A percentile compares a stretch with the other conserved stretches of the same genome.
Evolutionary conservation across 2,329 filamentous ascomycete genomes (phyloP).

Genomic region (Phialophora expanda): DNA sequence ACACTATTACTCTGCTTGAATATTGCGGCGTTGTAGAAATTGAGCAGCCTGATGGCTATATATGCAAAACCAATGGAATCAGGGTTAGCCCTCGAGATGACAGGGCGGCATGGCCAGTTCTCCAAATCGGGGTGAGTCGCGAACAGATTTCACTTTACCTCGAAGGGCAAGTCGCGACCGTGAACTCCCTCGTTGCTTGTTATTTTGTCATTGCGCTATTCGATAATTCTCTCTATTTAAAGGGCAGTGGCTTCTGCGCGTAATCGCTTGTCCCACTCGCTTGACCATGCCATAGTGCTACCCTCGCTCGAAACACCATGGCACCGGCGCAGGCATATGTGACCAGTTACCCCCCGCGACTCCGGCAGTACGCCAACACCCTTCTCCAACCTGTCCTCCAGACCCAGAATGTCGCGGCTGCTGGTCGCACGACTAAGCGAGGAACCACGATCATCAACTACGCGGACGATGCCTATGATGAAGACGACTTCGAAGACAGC

Average conservation of each 20-base stretch:
- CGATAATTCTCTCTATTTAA: neutral
- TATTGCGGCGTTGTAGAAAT: neutral
- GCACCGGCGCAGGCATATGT: slow-evolving; percentile 82
- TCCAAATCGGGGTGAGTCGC: neutral
- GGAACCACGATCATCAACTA: slow-evolving; percentile 98
- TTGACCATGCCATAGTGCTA: slow-evolving; percentile 28
- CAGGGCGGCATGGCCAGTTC: neutral
- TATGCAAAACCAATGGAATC: neutral
- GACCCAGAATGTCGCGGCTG: slow-evolving; percentile 67
- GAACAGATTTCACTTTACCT: neutral
- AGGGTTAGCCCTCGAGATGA: neutral
- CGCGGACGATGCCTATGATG: slow-evolving; percentile 92
- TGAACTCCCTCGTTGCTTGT: neutral
- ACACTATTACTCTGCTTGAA: neutral
- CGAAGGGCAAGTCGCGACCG: neutral
- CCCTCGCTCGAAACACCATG: slow-evolving; percentile 39
- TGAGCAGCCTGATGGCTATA: neutral
- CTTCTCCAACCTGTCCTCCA: slow-evolving; percentile 84
- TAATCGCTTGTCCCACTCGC: neutral
- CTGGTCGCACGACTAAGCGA: slow-evolving; percentile 89
- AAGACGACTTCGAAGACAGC: slow-evolving; percentile 65
- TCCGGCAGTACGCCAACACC: slow-evolving; percentile 90
- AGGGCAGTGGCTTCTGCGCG: neutral
- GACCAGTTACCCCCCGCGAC: slow-evolving; percentile 86
- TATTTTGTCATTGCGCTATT: neutral